Conservation (phyloP, 2,329 filamentous ascomycete species). For the Fusarium zealandicum region DNA sequence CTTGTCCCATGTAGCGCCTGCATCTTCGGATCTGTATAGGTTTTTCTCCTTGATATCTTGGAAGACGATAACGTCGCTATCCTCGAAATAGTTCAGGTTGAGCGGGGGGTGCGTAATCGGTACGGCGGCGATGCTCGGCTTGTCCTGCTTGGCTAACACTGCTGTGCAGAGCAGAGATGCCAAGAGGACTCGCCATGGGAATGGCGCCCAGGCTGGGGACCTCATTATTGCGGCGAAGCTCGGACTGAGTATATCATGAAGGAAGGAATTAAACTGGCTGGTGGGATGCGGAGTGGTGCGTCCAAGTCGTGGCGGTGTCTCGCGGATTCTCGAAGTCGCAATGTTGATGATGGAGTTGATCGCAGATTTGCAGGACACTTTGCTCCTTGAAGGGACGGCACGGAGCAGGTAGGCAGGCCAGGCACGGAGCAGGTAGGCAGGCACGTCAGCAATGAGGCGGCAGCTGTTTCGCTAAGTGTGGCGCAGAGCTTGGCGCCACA, state of each 20-base stretch:
- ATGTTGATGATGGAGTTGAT: constrained; percentile 25
- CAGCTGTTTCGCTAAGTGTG: constrained; percentile 37
- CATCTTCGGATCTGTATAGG: constrained; percentile 81
- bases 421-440: constrained; percentile 9
- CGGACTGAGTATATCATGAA: constrained; percentile 53
- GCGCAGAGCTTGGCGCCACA: constrained; percentile 40
- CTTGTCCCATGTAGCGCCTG: constrained; percentile 77
- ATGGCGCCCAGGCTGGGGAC: constrained; percentile 56
- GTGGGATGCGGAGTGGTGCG: constrained; percentile 8
- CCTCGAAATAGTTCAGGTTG: constrained; percentile 88
- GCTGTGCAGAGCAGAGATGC: constrained; percentile 54
- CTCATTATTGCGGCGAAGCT: constrained; percentile 59
- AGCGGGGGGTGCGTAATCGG: constrained; percentile 71
- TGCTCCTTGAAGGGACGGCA: constrained; percentile 21
- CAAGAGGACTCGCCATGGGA: constrained; percentile 59
- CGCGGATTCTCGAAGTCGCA: constrained; percentile 1
- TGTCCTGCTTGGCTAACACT: constrained; percentile 65
- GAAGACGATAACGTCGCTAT: constrained; percentile 82
- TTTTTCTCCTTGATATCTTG: constrained; percentile 69
- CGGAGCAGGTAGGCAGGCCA: constrained; percentile 17
- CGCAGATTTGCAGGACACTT: constrained; percentile 41
- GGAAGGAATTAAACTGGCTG: constrained; percentile 22
- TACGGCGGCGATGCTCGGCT: constrained; percentile 70
- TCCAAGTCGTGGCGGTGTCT: background rate
- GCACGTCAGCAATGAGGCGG: constrained; percentile 41